Evolutionary conservation across 2,329 filamentous ascomycete genomes (phyloP).

Genomic region (Madurella fahalii): DNA sequence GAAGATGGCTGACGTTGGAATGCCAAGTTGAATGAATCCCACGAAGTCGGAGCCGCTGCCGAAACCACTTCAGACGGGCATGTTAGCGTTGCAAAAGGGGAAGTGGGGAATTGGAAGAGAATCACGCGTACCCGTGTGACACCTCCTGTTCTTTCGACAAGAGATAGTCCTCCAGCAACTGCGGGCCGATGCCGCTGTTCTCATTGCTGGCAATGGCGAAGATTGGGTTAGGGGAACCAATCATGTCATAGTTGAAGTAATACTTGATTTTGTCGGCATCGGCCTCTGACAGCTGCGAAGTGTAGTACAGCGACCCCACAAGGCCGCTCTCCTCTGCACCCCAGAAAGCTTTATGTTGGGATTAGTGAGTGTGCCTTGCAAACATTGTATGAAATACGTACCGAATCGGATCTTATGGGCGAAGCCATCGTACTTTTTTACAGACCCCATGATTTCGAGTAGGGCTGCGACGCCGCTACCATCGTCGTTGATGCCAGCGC

Average conservation of each 20-base stretch:
- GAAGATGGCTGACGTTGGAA: slow-evolving; percentile 54
- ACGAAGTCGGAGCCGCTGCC: slow-evolving; percentile 59
- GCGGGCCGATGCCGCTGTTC: slow-evolving; percentile 34
- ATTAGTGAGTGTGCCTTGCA: neutral
- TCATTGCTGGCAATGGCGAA: slow-evolving; percentile 36
- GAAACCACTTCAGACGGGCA: slow-evolving; percentile 44
- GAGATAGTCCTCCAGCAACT: slow-evolving; percentile 34
- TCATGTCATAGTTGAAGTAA: slow-evolving; percentile 43
- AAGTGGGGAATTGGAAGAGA: slow-evolving; percentile 20
- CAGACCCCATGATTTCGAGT: slow-evolving; percentile 33
- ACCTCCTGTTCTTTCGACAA: slow-evolving; percentile 31
- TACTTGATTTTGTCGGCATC: slow-evolving; percentile 35
- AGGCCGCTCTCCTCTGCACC: slow-evolving; percentile 43
- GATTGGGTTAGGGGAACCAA: slow-evolving; percentile 34
- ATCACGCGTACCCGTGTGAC: slow-evolving; percentile 19
- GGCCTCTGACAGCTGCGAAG: slow-evolving; percentile 31
- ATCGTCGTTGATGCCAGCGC: slow-evolving; percentile 45
- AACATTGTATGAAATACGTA: neutral
- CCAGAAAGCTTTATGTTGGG: slow-evolving; percentile 35
- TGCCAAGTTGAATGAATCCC: slow-evolving; percentile 54
- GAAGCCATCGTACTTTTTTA: slow-evolving; percentile 33
- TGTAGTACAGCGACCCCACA: slow-evolving; percentile 35
- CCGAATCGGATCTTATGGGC: slow-evolving; percentile 38
- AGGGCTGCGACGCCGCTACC: slow-evolving; percentile 40
- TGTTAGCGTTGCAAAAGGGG: slow-evolving; percentile 35